Evolutionary conservation across 2,329 filamentous ascomycete genomes (phyloP), one percentile per base, ranked within the genome.

Genomic region (Monascus ruber): DNA sequence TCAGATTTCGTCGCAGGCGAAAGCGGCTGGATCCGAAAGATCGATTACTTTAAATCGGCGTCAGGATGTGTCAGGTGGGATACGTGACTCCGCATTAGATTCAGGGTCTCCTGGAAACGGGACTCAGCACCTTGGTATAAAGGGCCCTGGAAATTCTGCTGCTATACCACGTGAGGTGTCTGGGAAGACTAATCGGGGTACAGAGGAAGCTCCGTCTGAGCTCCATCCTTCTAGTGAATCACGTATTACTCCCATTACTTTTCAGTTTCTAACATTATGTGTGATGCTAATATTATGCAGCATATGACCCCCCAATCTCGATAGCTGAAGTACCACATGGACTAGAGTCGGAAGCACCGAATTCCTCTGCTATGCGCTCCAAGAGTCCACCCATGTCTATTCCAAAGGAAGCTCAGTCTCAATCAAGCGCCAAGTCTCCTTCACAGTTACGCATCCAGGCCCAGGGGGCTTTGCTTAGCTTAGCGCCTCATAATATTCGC

Each of bases 401-500:
- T 17, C 17, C 17, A 17, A 17, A 17, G 17, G 17, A 17, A 17
- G 17, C 17, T 17, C 17, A 17, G 17, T 17, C 3, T 17, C 17
- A 17, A 17, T 17, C 3, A 17, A 17, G 17, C 17, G 3, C 17
- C 39, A 56, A 55, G 35, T 56, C 63, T 5, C 49, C 52, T 6
- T 45, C 54, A 9, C 65, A 68, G 41, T 49, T 69, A 38, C 61
- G 62, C 35, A 50, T 63, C 24, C 59, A 65, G 41, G 83, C 83
- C 0, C 74, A 79, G 52, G 74, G 76, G 24, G 80, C 83, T 4
- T 77, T 88, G 31, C 59, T 85, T 26, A 72, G 75, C 31, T 64
- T 88, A 3, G 57, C 60, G 8, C 63, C 65, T 31, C 67, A 84
- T 42, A 82, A 85, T 36, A 77, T 93, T 42, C 76, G 77, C 17